phyloP scores from a whole-genome alignment of 257 asterid species.

The Solanum sitiens region DNA sequence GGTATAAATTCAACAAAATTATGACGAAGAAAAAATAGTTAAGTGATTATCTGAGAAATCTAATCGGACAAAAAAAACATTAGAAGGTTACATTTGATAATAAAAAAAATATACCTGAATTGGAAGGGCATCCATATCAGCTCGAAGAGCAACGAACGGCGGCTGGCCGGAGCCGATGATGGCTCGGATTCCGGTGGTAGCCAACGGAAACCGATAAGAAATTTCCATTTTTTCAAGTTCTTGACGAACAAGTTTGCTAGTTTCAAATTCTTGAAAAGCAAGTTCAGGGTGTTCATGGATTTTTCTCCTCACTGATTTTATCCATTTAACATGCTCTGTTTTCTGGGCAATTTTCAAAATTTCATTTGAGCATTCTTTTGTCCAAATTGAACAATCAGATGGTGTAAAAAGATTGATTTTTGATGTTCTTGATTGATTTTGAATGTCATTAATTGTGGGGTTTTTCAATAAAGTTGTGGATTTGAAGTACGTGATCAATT shows the following conservation, averaged over 20 bases:
- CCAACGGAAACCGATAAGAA: slow-evolving; percentile 50
- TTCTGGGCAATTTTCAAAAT: slow-evolving; percentile 29
- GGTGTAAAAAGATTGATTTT: not conserved
- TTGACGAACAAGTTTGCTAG: slow-evolving; percentile 50
- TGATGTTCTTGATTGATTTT: not conserved
- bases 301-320: slow-evolving; percentile 46
- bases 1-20: too few species aligned
- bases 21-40: too few species aligned
- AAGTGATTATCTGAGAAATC: not conserved
- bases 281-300: slow-evolving; percentile 83
- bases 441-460: not conserved
- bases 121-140: slow-evolving; percentile 98
- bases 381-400: slow-evolving; percentile 36
- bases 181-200: slow-evolving; percentile 76
- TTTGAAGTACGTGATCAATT: not conserved
- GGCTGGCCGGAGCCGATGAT: slow-evolving; percentile 63
- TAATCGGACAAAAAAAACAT: not conserved
- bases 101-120: slow-evolving; percentile 45
- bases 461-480: not conserved
- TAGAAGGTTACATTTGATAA: not conserved
- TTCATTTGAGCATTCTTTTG: slow-evolving; percentile 36
- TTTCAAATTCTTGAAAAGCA: slow-evolving; percentile 74
- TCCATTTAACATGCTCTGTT: slow-evolving; percentile 41
- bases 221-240: slow-evolving; percentile 55
- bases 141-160: slow-evolving; percentile 81